Conservation (phyloP, 176 grass and related monocot genomes). For the Poa annua region DNA sequence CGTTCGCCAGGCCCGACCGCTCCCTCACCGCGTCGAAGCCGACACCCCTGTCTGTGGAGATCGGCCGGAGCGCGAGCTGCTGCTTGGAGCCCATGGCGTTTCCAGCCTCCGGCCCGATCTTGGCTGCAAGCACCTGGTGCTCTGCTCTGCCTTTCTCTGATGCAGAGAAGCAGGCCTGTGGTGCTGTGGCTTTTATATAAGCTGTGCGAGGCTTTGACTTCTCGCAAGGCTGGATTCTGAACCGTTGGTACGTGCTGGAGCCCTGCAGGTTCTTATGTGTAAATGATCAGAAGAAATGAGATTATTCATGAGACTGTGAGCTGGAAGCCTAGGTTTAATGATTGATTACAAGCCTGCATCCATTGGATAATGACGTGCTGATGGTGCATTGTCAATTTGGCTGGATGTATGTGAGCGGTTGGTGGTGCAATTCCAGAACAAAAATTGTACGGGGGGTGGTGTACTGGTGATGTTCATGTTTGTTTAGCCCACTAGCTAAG, state of each 20-base stretch:
- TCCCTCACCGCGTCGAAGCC: slow-evolving; percentile 26
- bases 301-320: background rate
- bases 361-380: background rate
- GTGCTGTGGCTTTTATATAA: background rate
- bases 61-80: slow-evolving; percentile 33
- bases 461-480: no score
- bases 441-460: no score
- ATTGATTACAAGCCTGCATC: background rate
- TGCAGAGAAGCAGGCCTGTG: background rate
- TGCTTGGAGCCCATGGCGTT: slow-evolving; percentile 35
- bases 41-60: background rate
- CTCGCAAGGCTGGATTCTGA: slow-evolving; percentile 20
- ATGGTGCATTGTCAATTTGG: background rate
- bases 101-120: background rate
- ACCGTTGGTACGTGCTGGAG: background rate
- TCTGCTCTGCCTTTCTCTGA: background rate
- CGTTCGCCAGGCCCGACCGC: slow-evolving; percentile 37
- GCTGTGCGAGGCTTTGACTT: slow-evolving; percentile 18
- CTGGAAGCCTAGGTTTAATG: background rate
- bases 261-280: background rate
- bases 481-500: no score
- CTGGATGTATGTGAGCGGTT: no score
- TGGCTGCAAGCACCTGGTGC: background rate
- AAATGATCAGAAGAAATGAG: background rate
- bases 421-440: no score